These are phyloP conservation scores for Starmerella riodocensis DNA, from an alignment of 805 yeast species.

Conservation along the genomic window DNA sequence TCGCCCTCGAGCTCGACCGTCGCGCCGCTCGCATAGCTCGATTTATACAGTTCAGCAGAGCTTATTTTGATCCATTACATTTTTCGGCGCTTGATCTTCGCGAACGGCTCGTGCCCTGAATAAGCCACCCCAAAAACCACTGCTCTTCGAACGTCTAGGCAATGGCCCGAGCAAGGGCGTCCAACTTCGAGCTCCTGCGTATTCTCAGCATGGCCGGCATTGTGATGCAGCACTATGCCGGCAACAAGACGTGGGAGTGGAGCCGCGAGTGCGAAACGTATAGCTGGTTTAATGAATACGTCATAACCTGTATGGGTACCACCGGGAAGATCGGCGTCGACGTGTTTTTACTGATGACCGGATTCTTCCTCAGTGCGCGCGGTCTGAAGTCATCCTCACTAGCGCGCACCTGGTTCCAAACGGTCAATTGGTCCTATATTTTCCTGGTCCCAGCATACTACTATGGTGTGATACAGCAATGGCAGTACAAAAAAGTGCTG, in stretches of 20 bases:
- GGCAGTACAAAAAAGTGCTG: neutral
- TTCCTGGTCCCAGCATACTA: neutral
- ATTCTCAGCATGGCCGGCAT: constrained; percentile 12
- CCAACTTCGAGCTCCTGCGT: constrained; percentile 13
- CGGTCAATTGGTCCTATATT: constrained; percentile 9
- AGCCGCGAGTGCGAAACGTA: constrained; percentile 3
- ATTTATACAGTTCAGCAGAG: too few relatives aligned
- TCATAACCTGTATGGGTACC: constrained; percentile 7
- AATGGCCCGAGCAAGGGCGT: constrained; percentile 2
- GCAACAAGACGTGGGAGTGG: constrained; percentile 5
- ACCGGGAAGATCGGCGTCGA: constrained; percentile 13
- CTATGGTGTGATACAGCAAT: neutral
- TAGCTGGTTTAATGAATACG: constrained; percentile 4
- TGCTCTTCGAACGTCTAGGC: too few relatives aligned
- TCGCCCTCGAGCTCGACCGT: too few relatives aligned
- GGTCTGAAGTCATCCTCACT: constrained; percentile 5
- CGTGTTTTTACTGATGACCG: constrained; percentile 11
- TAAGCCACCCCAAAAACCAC: too few relatives aligned
- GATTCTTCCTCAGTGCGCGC: constrained; percentile 11
- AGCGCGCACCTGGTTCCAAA: constrained; percentile 13
- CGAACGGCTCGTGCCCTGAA: too few relatives aligned
- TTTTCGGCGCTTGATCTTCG: too few relatives aligned
- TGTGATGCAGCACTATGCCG: constrained; percentile 10
- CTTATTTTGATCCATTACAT: too few relatives aligned
- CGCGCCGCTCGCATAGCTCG: too few relatives aligned